Percentiles rank a stretch among this genome's conserved stretches.
phyloP scores from a whole-genome alignment of 202 grass and related monocot genomes.

The Panicum virgatum region DNA sequence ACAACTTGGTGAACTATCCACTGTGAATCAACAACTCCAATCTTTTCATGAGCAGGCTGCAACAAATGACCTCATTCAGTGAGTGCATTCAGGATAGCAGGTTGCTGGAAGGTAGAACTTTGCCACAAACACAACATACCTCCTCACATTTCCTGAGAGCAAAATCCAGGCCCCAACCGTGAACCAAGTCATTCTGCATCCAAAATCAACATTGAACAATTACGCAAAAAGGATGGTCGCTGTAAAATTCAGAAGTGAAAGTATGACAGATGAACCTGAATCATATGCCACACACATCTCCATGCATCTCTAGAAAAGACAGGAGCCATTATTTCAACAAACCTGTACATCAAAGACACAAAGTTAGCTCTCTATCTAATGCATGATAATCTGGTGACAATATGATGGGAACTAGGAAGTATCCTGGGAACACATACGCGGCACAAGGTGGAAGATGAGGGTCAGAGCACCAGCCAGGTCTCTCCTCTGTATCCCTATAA shows the following conservation, averaged over 20 bases:
- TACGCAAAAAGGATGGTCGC: too few relatives aligned
- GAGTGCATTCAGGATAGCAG: not conserved
- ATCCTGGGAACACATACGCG: constrained; percentile 46
- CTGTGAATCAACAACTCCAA: constrained; percentile 90
- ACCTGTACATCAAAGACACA: constrained; percentile 40
- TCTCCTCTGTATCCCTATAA: constrained; percentile 73
- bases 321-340: constrained; percentile 95
- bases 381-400: not conserved
- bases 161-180: constrained; percentile 95
- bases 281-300: constrained; percentile 95
- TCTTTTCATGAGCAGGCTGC: constrained; percentile 89
- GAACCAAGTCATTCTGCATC: constrained; percentile 84
- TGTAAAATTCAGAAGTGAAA: too few relatives aligned
- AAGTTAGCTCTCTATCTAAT: not conserved
- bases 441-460: constrained; percentile 91
- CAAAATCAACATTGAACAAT: not conserved
- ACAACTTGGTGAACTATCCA: constrained; percentile 91
- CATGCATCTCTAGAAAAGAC: constrained; percentile 89
- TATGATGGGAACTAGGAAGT: not conserved
- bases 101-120: not conserved
- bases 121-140: constrained; percentile 38
- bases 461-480: constrained; percentile 69
- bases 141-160: constrained; percentile 79
- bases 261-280: constrained; percentile 60
- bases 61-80: constrained; percentile 8